Evolutionary conservation across 169 alveolate species (phyloP).

Genomic region (Plasmodium cynomolgi): DNA sequence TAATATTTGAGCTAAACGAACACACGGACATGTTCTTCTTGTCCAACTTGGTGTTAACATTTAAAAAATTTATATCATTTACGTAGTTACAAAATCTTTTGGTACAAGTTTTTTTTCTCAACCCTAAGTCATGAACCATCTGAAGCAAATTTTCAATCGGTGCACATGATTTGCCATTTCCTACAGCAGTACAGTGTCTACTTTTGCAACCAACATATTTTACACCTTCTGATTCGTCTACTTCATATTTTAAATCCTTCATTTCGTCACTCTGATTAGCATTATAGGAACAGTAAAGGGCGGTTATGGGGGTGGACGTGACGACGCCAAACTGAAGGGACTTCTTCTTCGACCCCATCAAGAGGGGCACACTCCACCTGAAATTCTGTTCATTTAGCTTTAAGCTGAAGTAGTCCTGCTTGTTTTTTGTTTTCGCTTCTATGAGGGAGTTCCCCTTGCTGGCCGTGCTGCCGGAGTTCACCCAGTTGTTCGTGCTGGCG

Average conservation of each 20-base stretch:
- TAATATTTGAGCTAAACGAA: constrained; percentile 16
- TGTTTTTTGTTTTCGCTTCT: not conserved
- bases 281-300: constrained; percentile 39
- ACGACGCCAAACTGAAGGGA: constrained; percentile 14
- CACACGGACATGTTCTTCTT: constrained; percentile 50
- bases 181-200: not conserved
- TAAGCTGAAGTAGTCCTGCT: not conserved
- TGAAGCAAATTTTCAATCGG: constrained; percentile 11
- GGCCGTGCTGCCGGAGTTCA: not conserved
- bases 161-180: not conserved
- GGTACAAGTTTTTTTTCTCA: constrained; percentile 43
- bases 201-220: constrained; percentile 31
- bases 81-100: constrained; percentile 40
- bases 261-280: not conserved
- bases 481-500: not conserved
- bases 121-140: constrained; percentile 5
- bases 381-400: constrained; percentile 34
- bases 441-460: not conserved
- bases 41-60: not conserved
- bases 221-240: constrained; percentile 1
- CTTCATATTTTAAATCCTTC: constrained; percentile 20
- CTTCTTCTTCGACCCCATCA: constrained; percentile 25
- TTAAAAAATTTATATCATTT: constrained; percentile 46
- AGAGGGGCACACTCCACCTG: constrained; percentile 47
- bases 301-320: constrained; percentile 10